phyloP scores from a whole-genome alignment of 1,139 yeast species.

The Hyphopichia khmerensis region DNA sequence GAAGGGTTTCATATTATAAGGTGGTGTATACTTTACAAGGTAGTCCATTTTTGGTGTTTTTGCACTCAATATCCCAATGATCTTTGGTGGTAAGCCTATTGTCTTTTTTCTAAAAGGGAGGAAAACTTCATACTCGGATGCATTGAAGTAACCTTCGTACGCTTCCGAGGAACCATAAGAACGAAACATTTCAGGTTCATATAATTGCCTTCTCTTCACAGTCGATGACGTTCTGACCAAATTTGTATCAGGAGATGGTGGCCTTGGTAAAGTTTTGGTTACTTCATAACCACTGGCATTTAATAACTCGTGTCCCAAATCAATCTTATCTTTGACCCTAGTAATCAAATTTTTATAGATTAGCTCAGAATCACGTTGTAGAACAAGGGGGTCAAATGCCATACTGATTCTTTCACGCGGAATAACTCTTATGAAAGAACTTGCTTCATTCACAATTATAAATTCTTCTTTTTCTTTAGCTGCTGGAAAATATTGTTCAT shows the following conservation, averaged over 20 bases:
- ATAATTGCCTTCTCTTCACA: constrained; percentile 18
- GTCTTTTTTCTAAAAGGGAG: constrained; percentile 16
- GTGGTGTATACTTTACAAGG: constrained; percentile 12
- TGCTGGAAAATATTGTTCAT: constrained; percentile 10
- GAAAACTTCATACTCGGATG: constrained; percentile 10
- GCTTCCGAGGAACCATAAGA: neutral
- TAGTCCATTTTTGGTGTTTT: constrained; percentile 15
- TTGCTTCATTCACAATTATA: constrained; percentile 21
- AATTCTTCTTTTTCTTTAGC: constrained; percentile 17
- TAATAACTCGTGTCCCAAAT: constrained; percentile 10
- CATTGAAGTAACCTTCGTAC: constrained; percentile 3
- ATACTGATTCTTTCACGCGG: constrained; percentile 15
- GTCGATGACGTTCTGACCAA: constrained; percentile 10
- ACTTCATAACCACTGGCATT: neutral
- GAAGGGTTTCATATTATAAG: neutral
- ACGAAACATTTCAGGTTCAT: constrained; percentile 4
- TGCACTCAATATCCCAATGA: constrained; percentile 19
- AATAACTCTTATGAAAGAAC: constrained; percentile 20
- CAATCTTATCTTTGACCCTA: constrained; percentile 15
- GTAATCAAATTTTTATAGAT: constrained; percentile 15
- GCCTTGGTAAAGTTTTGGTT: neutral
- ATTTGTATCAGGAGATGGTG: neutral
- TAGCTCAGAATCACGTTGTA: constrained; percentile 12
- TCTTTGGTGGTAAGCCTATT: constrained; percentile 17
- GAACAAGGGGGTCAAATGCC: constrained; percentile 9